These are phyloP conservation scores for Hemisphaericaspora xylofermentans DNA, from an alignment of 1,139 yeast genomes.

Conservation along the genomic window DNA sequence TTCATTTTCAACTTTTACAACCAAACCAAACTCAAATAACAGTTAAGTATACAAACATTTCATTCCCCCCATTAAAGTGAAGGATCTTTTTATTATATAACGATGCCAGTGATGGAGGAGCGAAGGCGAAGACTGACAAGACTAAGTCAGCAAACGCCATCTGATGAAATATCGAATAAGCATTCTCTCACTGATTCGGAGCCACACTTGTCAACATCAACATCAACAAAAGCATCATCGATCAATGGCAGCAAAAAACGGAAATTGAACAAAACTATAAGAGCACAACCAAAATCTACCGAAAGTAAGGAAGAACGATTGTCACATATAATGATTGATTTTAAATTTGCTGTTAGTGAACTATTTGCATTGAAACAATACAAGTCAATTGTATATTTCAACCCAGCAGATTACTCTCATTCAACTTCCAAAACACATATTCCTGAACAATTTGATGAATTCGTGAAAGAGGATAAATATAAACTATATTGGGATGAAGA, in stretches of 20 bases:
- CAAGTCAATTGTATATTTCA: conserved; percentile 59
- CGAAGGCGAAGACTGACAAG: conserved; percentile 13
- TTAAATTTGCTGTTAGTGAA: conserved; percentile 48
- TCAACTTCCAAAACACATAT: conserved; percentile 24
- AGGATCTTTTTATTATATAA: not conserved
- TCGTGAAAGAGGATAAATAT: conserved; percentile 28
- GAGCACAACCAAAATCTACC: not conserved
- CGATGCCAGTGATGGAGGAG: conserved; percentile 11
- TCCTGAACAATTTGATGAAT: conserved; percentile 39
- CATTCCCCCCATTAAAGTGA: not conserved
- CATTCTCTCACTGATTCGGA: conserved; percentile 5
- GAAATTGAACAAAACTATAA: conserved; percentile 6
- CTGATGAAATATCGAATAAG: conserved; percentile 5
- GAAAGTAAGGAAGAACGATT: conserved; percentile 22
- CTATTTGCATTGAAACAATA: conserved; percentile 60
- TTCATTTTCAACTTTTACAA: not conserved
- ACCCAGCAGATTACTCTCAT: conserved; percentile 48
- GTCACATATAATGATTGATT: conserved; percentile 40
- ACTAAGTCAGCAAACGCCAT: conserved; percentile 8
- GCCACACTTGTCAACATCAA: no score
- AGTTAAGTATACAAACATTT: no score
- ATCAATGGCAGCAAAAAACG: conserved; percentile 10
- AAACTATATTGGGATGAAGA: conserved; percentile 36
- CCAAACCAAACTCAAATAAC: no score
- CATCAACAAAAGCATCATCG: not conserved